Conservation (phyloP, 2,329 filamentous ascomycete species). For the Fusarium algeriense region DNA sequence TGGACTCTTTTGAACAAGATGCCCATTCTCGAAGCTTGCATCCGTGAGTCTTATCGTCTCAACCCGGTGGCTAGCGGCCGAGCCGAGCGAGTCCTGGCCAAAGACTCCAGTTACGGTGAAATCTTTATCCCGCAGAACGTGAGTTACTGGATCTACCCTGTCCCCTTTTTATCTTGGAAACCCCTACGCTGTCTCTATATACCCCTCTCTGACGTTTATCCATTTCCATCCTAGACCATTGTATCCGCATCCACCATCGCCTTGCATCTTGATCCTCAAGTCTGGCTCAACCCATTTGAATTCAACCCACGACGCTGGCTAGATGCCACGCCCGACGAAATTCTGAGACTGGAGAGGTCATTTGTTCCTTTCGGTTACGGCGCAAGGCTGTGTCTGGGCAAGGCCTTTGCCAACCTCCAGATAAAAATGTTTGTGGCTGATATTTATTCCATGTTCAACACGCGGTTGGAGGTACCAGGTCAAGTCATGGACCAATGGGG, state of each 20-base stretch:
- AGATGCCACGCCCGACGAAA: not conserved
- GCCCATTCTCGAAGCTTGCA: not conserved
- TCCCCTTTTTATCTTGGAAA: not conserved
- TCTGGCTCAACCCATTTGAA: not conserved
- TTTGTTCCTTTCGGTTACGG: slow-evolving; percentile 6
- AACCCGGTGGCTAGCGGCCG: slow-evolving; percentile 1
- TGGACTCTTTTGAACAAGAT: not conserved
- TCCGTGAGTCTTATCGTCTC: not conserved
- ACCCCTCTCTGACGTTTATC: not conserved
- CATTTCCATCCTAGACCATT: not conserved
- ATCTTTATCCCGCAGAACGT: not conserved
- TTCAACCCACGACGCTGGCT: not conserved
- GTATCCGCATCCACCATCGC: not conserved
- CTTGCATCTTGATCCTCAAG: not conserved
- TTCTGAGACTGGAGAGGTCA: not conserved
- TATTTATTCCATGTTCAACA: not conserved
- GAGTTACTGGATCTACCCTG: not conserved
- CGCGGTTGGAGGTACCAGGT: not conserved
- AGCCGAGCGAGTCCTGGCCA: not conserved
- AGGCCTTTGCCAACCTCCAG: not conserved
- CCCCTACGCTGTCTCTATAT: not conserved
- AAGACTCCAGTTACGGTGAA: not conserved
- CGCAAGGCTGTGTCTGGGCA: slow-evolving; percentile 1
- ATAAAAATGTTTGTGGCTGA: not conserved
- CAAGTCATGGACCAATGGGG: not conserved